Evolutionary conservation across 306 rosid species (phyloP).

Genomic region (Dryas octopetala): DNA sequence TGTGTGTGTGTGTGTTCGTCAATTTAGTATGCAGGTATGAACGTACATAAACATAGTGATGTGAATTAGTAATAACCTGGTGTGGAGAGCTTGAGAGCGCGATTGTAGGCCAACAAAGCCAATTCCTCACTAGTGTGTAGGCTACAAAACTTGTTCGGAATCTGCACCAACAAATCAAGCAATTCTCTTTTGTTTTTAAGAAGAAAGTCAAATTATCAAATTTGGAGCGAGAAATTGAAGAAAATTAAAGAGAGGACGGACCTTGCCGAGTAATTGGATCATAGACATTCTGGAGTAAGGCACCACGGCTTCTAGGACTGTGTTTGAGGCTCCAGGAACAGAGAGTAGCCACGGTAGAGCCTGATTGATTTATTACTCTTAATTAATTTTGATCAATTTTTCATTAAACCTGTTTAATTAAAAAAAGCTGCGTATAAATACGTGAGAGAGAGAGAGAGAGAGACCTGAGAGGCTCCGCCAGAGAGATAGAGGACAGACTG

Average conservation of each 20-base stretch:
- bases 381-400: background rate
- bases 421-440: background rate
- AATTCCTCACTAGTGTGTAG: constrained; percentile 67
- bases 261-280: constrained; percentile 83
- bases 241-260: background rate
- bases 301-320: constrained; percentile 73
- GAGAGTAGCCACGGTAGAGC: constrained; percentile 64
- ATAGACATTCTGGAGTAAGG: constrained; percentile 76
- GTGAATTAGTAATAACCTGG: constrained; percentile 53
- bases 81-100: constrained; percentile 83
- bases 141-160: constrained; percentile 71
- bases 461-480: constrained; percentile 87
- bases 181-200: background rate
- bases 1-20: background rate
- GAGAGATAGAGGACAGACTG: constrained; percentile 70
- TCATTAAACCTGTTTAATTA: background rate
- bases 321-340: constrained; percentile 80
- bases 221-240: no score
- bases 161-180: constrained; percentile 34
- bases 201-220: background rate
- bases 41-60: background rate
- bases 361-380: constrained; percentile 29
- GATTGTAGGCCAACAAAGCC: constrained; percentile 87
- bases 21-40: no score
- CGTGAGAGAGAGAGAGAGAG: constrained; percentile 15